Conservation (phyloP, 2,329 filamentous ascomycete genomes). For the Neonectria ditissima region DNA sequence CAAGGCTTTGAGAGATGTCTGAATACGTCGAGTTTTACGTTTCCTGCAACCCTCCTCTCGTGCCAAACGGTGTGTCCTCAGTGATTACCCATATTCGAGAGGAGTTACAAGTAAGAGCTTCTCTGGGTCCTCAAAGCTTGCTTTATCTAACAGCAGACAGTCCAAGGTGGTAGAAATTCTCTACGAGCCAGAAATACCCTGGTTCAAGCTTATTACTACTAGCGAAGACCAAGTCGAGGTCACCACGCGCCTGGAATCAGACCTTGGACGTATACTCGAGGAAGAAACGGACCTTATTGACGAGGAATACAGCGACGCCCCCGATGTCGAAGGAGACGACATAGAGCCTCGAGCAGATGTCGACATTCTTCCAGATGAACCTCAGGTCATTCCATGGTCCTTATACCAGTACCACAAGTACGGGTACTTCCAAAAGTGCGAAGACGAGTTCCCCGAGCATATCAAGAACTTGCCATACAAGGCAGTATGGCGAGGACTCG, state of each 20-base stretch:
- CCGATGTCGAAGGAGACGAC: neutral
- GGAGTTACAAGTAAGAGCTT: slow-evolving; percentile 29
- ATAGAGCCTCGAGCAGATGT: slow-evolving; percentile 33
- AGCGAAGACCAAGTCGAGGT: slow-evolving; percentile 27
- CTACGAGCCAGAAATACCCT: slow-evolving; percentile 51
- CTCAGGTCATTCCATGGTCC: slow-evolving; percentile 43
- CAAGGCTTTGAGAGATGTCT: slow-evolving; percentile 24
- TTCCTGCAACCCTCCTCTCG: slow-evolving; percentile 50
- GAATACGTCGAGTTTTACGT: slow-evolving; percentile 49
- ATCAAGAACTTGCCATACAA: slow-evolving; percentile 37
- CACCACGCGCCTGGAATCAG: slow-evolving; percentile 31
- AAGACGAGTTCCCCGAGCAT: slow-evolving; percentile 37
- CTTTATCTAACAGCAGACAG: slow-evolving; percentile 5
- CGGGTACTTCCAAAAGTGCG: neutral
- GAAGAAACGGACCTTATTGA: slow-evolving; percentile 33
- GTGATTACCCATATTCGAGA: slow-evolving; percentile 35
- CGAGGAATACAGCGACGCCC: slow-evolving; percentile 6
- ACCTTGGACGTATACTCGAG: slow-evolving; percentile 37
- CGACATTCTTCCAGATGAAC: slow-evolving; percentile 25
- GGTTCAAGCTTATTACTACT: slow-evolving; percentile 50
- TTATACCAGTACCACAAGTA: slow-evolving; percentile 11
- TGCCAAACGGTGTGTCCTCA: slow-evolving; percentile 45
- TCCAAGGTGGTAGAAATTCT: slow-evolving; percentile 47
- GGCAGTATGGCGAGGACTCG: slow-evolving; percentile 43
- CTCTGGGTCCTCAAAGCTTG: neutral